phyloP scores from a whole-genome alignment of 306 rosid genomes.

The Lagenaria siceraria region DNA sequence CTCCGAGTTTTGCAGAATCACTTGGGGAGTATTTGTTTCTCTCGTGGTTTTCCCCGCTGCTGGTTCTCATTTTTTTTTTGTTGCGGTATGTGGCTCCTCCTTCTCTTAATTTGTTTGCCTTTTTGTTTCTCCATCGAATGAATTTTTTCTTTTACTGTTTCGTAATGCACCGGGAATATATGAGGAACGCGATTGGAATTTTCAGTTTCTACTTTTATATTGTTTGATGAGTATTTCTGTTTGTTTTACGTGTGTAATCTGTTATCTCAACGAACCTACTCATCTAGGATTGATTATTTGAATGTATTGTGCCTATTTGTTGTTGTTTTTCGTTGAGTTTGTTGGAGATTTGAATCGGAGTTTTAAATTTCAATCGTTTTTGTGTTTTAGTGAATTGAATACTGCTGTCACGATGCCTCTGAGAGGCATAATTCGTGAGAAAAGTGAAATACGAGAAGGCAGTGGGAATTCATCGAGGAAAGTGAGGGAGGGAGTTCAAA shows the following conservation, averaged over 20 bases:
- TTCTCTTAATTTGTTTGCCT: not conserved
- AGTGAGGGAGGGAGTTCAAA: slow-evolving; percentile 27
- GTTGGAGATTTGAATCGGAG: not conserved
- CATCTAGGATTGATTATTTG: not conserved
- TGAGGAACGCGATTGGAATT: not conserved
- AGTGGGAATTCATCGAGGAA: slow-evolving; percentile 36
- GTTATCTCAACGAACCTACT: not conserved
- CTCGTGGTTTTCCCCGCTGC: not conserved
- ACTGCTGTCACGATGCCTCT: slow-evolving; percentile 38
- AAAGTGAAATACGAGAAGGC: slow-evolving; percentile 45
- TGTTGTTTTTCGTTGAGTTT: not conserved
- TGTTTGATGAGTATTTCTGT: not conserved
- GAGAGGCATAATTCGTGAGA: slow-evolving; percentile 38
- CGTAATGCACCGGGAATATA: not conserved
- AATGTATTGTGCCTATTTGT: not conserved
- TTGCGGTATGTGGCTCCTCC: not conserved
- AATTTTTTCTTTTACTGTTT: not conserved
- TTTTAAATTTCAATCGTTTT: not conserved
- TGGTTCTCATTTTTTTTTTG: not conserved
- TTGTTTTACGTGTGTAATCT: not conserved
- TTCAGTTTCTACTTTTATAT: not conserved
- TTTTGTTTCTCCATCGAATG: not conserved
- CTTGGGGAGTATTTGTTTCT: not conserved
- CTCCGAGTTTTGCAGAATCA: not conserved
- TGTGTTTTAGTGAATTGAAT: not conserved